Percentiles rank a stretch among this genome's conserved stretches.
phyloP scores from a whole-genome alignment of 805 yeast species.

The Saccharomycopsis javanensis region DNA sequence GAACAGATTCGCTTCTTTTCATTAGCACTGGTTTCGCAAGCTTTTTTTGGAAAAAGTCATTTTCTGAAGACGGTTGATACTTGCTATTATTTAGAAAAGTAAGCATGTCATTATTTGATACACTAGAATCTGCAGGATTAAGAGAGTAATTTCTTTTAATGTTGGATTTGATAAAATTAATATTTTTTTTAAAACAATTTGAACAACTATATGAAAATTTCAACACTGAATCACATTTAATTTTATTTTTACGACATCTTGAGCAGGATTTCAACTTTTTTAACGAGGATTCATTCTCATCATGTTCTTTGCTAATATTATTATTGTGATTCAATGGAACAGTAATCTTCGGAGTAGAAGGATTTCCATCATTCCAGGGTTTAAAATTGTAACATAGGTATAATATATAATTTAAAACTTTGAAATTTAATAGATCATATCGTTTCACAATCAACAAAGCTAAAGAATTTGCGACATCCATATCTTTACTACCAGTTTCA shows the following conservation, averaged over 20 bases:
- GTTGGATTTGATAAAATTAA: constrained; percentile 9
- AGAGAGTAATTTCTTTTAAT: not conserved
- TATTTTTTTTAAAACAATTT: constrained; percentile 18
- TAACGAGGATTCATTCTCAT: not conserved
- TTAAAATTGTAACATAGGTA: constrained; percentile 11
- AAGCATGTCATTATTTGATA: not conserved
- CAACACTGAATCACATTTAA: constrained; percentile 17
- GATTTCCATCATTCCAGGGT: too few relatives aligned
- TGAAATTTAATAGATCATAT: constrained; percentile 11
- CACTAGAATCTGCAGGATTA: not conserved
- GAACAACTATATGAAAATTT: constrained; percentile 18
- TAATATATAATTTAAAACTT: constrained; percentile 16
- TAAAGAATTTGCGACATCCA: not conserved
- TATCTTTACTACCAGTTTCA: not conserved
- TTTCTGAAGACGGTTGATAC: not conserved
- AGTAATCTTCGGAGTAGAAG: too few relatives aligned
- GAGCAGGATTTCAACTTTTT: constrained; percentile 19
- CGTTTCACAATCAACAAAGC: constrained; percentile 7
- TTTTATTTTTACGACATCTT: constrained; percentile 18
- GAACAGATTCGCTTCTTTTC: constrained; percentile 2
- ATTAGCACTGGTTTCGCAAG: not conserved
- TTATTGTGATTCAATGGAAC: too few relatives aligned
- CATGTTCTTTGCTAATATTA: not conserved
- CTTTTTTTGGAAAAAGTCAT: not conserved
- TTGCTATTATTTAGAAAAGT: not conserved